These are phyloP conservation scores for Xylaria sp. DNA, from an alignment of 2,329 filamentous ascomycete genomes.

Conservation along the genomic window DNA sequence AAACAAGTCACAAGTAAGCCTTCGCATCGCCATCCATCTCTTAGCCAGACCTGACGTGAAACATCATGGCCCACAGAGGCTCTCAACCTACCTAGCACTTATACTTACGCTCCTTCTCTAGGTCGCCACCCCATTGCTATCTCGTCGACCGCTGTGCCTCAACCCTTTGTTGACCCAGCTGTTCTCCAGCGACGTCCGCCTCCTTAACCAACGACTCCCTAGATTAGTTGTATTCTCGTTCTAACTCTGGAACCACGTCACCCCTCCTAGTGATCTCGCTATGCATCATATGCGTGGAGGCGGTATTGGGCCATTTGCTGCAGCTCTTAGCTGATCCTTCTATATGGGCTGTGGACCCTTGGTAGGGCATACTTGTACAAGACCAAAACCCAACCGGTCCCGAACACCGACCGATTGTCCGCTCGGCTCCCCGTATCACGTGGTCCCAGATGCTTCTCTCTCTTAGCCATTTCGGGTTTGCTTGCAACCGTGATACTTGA, in stretches of 20 bases:
- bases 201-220: conserved; percentile 11
- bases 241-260: conserved; percentile 17
- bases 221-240: neutral
- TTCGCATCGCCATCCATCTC: neutral
- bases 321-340: conserved; percentile 7
- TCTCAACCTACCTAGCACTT: neutral
- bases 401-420: neutral
- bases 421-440: conserved; percentile 5
- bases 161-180: conserved; percentile 51
- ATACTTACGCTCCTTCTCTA: conserved; percentile 24
- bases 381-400: neutral
- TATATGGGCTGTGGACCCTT: conserved; percentile 8
- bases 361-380: conserved; percentile 15
- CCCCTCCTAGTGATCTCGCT: neutral
- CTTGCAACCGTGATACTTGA: conserved; percentile 7
- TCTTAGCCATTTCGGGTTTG: neutral
- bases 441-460: conserved; percentile 9
- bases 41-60: conserved; percentile 21
- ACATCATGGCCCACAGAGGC: conserved; percentile 3
- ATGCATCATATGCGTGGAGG: conserved; percentile 18
- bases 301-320: neutral
- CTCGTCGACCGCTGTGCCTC: conserved; percentile 46
- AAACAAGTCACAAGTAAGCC: conserved; percentile 40
- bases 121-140: conserved; percentile 44
- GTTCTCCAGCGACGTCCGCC: conserved; percentile 43